These are phyloP conservation scores for Boletus semigastroideus DNA, from an alignment of 1,284 basidiomycete genomes.

Conservation along the genomic window DNA sequence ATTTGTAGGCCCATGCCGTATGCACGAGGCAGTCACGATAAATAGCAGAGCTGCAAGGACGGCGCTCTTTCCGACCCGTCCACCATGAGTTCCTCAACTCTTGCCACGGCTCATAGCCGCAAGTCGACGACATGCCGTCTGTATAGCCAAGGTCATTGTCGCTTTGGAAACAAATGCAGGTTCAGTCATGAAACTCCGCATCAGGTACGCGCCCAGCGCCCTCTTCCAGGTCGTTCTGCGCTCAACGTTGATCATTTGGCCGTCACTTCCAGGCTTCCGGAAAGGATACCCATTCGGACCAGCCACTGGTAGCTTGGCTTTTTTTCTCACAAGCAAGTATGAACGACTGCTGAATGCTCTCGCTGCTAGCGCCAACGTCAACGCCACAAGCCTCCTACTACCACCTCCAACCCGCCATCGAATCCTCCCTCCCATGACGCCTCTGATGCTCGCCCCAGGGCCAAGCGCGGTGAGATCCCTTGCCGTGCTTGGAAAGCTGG, in stretches of 20 bases:
- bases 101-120: neutral
- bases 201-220: no score
- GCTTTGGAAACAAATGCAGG: conserved; percentile 24
- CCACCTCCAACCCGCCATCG: neutral
- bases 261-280: neutral
- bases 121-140: conserved; percentile 16
- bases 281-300: neutral
- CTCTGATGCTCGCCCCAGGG: conserved; percentile 19
- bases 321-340: no score
- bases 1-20: no score
- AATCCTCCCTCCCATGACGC: neutral
- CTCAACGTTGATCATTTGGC: no score
- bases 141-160: conserved; percentile 25
- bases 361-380: no score
- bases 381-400: neutral
- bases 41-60: neutral
- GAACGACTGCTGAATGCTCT: no score
- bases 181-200: no score
- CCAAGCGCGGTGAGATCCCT: conserved; percentile 20
- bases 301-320: no score
- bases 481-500: conserved; percentile 34
- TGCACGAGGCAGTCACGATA: conserved; percentile 1
- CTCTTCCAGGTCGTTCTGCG: no score
- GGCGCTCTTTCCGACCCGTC: neutral
- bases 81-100: conserved; percentile 14